Evolutionary conservation across 805 yeast species (phyloP), one percentile per base, ranked within the genome.

Genomic region (Candida parachauliodes): DNA sequence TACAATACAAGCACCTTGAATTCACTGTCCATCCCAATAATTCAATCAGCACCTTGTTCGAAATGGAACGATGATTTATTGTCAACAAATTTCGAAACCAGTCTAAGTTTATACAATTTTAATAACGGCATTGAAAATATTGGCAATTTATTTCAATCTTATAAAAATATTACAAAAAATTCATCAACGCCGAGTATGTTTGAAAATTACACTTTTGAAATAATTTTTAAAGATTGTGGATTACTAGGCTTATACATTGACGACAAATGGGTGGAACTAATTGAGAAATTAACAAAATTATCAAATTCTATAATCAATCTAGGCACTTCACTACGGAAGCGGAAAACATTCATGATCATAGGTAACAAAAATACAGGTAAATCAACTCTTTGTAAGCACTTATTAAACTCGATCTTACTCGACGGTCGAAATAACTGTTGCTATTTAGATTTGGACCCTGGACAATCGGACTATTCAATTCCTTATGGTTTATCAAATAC

Each of bases 301-400:
- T 20, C 27, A 20, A 35, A 3, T 36, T 32, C 16, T 10, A 23
- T 11, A 23, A 33, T 17, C 6, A 31, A 31, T 14, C 19, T 27
- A 12, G 21, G 11, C 20, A 28, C 28, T 22, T 4, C 8, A 4
- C 6, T 6, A 10, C 21, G 34, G 12, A 42, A 45, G 2, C 52
- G 58, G 3, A 49, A 49, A 8, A 45, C 49, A 1, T 54, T 72
- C 1, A 56, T 78, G 37, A 57, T 79, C 0, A 63, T 77, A 16
- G 89, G 89, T 0, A 70, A 79, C 28, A 88, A 86, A 52, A 83
- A 83, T 44, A 72, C 87, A 1, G 97, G 97, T 1, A 88, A 88
- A 51, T 83, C 95, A 1, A 82, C 94, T 0, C 68, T 84, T 32
- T 56, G 79, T 9, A 73, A 77, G 44, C 43, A 76, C 2, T 53